Conservation (phyloP, 2,329 filamentous ascomycete species). For the Sodiomyces alkalinus region DNA sequence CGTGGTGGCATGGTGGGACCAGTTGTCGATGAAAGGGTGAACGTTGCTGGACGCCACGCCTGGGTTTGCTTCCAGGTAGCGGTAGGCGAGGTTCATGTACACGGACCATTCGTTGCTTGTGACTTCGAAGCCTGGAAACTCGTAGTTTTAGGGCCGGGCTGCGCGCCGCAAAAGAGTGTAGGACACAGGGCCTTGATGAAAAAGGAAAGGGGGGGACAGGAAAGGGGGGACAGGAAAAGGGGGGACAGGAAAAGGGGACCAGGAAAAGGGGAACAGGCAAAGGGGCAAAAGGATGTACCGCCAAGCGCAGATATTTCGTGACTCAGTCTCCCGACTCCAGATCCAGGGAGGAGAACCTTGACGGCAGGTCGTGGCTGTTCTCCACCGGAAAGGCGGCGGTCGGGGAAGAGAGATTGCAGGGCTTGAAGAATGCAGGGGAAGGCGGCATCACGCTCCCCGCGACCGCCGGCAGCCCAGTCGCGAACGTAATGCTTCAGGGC, state of each 20-base stretch:
- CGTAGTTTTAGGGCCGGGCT: background rate
- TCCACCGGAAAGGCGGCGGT: slow-evolving; percentile 5
- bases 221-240: no score
- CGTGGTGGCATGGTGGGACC: slow-evolving; percentile 37
- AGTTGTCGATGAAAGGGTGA: slow-evolving; percentile 38
- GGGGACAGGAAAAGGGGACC: no score
- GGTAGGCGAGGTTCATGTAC: slow-evolving; percentile 40
- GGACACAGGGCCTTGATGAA: background rate
- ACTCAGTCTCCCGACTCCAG: slow-evolving; percentile 35
- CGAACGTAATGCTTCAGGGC: slow-evolving; percentile 41
- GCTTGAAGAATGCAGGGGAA: slow-evolving; percentile 23
- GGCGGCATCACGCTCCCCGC: slow-evolving; percentile 25
- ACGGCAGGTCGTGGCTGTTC: no score
- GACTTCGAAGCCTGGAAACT: slow-evolving; percentile 30
- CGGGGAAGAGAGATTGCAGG: slow-evolving; percentile 16
- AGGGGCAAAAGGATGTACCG: slow-evolving; percentile 10
- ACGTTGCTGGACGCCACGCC: slow-evolving; percentile 14
- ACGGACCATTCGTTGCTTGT: slow-evolving; percentile 42
- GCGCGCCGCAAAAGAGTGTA: background rate
- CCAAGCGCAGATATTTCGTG: slow-evolving; percentile 31
- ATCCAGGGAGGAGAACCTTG: slow-evolving; percentile 33
- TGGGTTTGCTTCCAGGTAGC: slow-evolving; percentile 25
- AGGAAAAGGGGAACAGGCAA: background rate
- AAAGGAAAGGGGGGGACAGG: no score
- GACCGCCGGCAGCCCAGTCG: slow-evolving; percentile 37